These are phyloP conservation scores for Debaryomycetaceae sp. DNA, from an alignment of 1,139 yeast genomes.

Conservation along the genomic window DNA sequence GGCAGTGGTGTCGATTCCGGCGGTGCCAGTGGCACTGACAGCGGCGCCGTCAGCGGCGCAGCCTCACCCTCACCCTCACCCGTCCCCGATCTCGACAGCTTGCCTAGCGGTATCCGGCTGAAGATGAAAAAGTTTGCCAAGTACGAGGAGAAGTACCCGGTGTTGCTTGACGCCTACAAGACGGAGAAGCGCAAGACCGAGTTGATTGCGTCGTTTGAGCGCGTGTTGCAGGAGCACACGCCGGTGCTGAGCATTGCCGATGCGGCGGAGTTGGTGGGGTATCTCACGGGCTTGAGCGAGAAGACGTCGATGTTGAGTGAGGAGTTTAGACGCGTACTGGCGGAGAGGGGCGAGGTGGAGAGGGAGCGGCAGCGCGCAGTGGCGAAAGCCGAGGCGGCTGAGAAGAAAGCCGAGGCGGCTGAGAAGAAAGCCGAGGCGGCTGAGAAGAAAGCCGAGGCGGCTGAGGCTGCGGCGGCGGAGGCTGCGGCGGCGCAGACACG, in stretches of 20 bases:
- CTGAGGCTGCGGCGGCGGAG: neutral
- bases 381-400: neutral
- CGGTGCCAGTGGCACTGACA: neutral
- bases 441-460: neutral
- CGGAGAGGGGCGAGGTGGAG: slow-evolving; percentile 11
- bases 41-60: slow-evolving; percentile 1
- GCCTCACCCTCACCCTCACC: neutral
- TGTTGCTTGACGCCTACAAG: slow-evolving; percentile 77
- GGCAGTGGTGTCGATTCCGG: neutral
- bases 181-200: slow-evolving; percentile 68
- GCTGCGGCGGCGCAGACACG: neutral
- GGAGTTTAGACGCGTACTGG: slow-evolving; percentile 36
- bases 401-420: neutral
- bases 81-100: slow-evolving; percentile 29
- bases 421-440: slow-evolving; percentile 4
- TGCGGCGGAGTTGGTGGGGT: slow-evolving; percentile 63
- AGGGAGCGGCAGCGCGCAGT: slow-evolving; percentile 7
- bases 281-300: slow-evolving; percentile 57
- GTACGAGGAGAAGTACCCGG: slow-evolving; percentile 87
- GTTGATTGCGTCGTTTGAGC: slow-evolving; percentile 63
- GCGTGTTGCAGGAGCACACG: slow-evolving; percentile 69
- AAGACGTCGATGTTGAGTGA: slow-evolving; percentile 56
- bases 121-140: slow-evolving; percentile 75
- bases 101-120: slow-evolving; percentile 53
- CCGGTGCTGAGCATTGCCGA: slow-evolving; percentile 77